Base-by-base conservation (phyloP, 768 basidiomycete genomes). In the Amanita phalloides region DNA sequence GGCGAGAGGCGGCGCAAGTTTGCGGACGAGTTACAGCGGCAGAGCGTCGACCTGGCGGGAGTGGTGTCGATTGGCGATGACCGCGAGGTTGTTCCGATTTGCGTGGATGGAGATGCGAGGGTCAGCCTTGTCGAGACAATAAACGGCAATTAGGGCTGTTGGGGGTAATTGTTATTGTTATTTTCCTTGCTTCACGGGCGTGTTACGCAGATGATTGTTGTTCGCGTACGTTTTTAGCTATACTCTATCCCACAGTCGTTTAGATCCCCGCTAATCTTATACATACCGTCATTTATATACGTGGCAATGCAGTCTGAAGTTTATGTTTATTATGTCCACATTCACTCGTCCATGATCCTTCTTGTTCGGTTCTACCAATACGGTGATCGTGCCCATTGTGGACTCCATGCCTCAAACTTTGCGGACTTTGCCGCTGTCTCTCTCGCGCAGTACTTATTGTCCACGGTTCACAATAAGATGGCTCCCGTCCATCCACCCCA, bases 1-100 rank as follows among this genome's bases (percentile, higher is more conserved):
- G 77, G 86, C 30, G 84, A 90, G 66, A 72, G 74, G 59, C 71
- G 81, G 62, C 67, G 83, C 54, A 74, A 72, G 64, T 71, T 83
- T 73, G 62, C 62, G 39, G 58, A 63, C 42, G 47, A 41, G 10
- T 17, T 32, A 1, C 37, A 7, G 13, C 30, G 26, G n/a, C 35
- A 48, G 37, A 43, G 30, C 23, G 3, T 45, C 20, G 50, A 51
- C 14, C 8, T 36, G 5, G 23, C 11, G 10, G 44, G 25, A 23
- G 41, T 20, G 4, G 39, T 13, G 11, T 20, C 41, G 17, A 17
- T 23, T 20, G 21, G 9, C 21, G 41, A n/a, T 23, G 41, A 42
- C 41, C 4, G 23, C 23, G 41, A 42, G 20, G 23, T n/a, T 26
- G 10, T 42, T 42, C 23, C 41, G 23, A 25, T 21, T 23, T 42